Conservation (phyloP, 306 rosid species). For the Oemleria cerasiformis region DNA sequence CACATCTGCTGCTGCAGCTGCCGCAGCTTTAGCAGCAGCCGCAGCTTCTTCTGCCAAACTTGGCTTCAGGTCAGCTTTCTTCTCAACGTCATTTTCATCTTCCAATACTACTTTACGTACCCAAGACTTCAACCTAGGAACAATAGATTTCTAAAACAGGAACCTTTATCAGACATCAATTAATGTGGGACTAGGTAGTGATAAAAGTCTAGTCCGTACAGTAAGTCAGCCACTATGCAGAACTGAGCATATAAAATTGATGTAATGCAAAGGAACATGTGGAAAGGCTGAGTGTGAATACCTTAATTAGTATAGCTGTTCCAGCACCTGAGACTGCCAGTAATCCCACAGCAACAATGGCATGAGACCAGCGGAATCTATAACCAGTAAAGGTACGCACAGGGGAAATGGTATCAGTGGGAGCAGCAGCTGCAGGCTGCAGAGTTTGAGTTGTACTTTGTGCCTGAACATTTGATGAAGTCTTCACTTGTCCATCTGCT, state of each 20-base stretch:
- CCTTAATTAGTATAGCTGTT: constrained; percentile 77
- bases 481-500: constrained; percentile 53
- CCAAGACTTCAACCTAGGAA: constrained; percentile 93
- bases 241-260: constrained; percentile 25
- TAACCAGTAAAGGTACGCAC: constrained; percentile 39
- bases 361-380: constrained; percentile 86
- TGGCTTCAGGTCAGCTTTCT: constrained; percentile 51
- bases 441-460: constrained; percentile 45
- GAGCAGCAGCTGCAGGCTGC: constrained; percentile 52
- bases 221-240: constrained; percentile 1
- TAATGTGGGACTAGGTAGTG: constrained; percentile 15
- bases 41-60: constrained; percentile 75
- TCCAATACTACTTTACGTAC: constrained; percentile 74
- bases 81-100: constrained; percentile 44
- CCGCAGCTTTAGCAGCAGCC: constrained; percentile 91
- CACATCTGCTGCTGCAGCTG: constrained; percentile 93
- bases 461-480: constrained; percentile 51
- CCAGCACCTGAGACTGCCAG: constrained; percentile 85
- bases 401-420: constrained; percentile 37
- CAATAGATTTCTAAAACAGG: constrained; percentile 62
- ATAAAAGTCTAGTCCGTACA: constrained; percentile 14
- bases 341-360: constrained; percentile 65
- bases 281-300: constrained; percentile 30
- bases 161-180: constrained; percentile 23
- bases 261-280: not conserved